Base-by-base conservation (phyloP, 75 land plant genomes). In the Cupressus sempervirens region DNA sequence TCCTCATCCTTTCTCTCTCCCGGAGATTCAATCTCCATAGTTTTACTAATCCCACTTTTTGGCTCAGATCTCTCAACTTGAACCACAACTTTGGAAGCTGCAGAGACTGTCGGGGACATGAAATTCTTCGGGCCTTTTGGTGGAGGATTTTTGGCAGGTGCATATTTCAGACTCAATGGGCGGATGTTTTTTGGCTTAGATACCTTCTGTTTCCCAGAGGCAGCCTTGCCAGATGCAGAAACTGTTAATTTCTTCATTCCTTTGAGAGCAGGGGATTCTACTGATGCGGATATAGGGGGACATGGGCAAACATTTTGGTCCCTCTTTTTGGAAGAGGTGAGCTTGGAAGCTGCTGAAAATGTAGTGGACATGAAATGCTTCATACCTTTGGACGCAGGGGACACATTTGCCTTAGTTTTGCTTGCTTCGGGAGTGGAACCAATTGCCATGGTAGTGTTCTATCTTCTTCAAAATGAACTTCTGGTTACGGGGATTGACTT, bases 21-120 rank as follows among this genome's bases (percentile, higher is more conserved):
- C 48, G 7, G 7, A 0, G 48, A 46, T 7, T 46, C 48, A 46
- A 46, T 7, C 48, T 46, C 48, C 48, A 7, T 48, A 48, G 50
- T 48, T 12, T 1, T 7, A 48, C 0, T 48, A 9, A 46, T 9
- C 50, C 50, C 11, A 1, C 11, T 48, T 48, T 48, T 48, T 48
- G 10, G 50, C 10, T 8, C 11, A 48, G 50, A 8, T 62, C 88
- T 86, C 62, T 92, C 93, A 1, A 26, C 76, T 79, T 89, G 77
- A 0, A 89, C 38, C 83, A 88, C 83, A 13, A 81, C 30, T 86
- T 92, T 92, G 26, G 91, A 92, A 43, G 88, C 87, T 0, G 93
- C 91, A 1, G 94, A 92, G 65, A 92, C 88, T 10, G 91, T 92
- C 0, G 94, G 92, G 67, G 91, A 86, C 92, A 92, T 91, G 89